These are phyloP conservation scores for Lachancea lanzarotensis DNA, from an alignment of 805 yeast genomes.

Conservation along the genomic window DNA sequence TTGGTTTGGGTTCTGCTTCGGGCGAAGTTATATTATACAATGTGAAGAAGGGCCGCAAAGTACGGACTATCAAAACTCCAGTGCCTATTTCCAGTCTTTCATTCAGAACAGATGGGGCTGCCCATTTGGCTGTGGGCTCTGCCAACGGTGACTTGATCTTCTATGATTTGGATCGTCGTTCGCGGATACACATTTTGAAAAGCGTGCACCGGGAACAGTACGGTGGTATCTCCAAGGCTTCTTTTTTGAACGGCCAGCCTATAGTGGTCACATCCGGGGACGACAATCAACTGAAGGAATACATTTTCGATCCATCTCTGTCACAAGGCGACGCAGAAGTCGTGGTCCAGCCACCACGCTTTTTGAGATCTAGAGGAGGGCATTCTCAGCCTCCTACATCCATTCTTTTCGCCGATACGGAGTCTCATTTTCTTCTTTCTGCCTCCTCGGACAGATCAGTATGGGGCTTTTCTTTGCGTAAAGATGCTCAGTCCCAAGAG, in stretches of 20 bases:
- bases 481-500: slow-evolving; percentile 94
- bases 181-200: slow-evolving; percentile 71
- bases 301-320: slow-evolving; percentile 86
- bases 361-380: slow-evolving; percentile 93
- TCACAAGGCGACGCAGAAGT: slow-evolving; percentile 44
- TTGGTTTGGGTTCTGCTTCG: slow-evolving; percentile 67
- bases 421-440: slow-evolving; percentile 77
- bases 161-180: slow-evolving; percentile 66
- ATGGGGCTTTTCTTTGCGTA: slow-evolving; percentile 89
- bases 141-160: slow-evolving; percentile 77
- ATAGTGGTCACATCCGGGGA: slow-evolving; percentile 84
- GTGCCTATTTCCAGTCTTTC: slow-evolving; percentile 53
- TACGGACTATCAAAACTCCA: slow-evolving; percentile 45
- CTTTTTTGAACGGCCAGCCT: slow-evolving; percentile 86
- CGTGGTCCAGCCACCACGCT: slow-evolving; percentile 83
- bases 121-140: slow-evolving; percentile 76
- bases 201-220: slow-evolving; percentile 62
- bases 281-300: slow-evolving; percentile 84
- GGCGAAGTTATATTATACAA: slow-evolving; percentile 67
- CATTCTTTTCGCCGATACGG: slow-evolving; percentile 69
- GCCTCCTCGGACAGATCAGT: slow-evolving; percentile 81
- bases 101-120: slow-evolving; percentile 84
- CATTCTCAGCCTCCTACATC: slow-evolving; percentile 84
- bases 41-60: slow-evolving; percentile 52
- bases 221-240: slow-evolving; percentile 72